A percentile compares a stretch with the other conserved stretches of the same genome.
Evolutionary conservation across 306 rosid species (phyloP).

Genomic region (Mimosa bimucronata): DNA sequence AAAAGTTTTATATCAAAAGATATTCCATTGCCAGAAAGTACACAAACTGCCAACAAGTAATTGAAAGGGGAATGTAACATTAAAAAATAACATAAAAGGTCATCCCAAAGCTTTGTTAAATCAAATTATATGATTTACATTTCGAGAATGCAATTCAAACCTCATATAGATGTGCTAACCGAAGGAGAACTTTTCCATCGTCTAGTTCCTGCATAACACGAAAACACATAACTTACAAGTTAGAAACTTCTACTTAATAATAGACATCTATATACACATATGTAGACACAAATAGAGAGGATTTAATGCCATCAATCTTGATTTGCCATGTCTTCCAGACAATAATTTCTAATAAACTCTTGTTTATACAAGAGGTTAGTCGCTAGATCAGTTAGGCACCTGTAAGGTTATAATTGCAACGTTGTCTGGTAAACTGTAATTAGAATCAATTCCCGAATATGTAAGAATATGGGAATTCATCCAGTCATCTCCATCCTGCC

Average conservation of each 20-base stretch:
- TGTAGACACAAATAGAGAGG: background rate
- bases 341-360: constrained; percentile 6
- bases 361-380: constrained; percentile 14
- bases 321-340: constrained; percentile 8
- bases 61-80: background rate
- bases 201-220: constrained; percentile 65
- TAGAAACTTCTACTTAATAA: constrained; percentile 16
- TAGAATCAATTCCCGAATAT: constrained; percentile 62
- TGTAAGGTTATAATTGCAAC: constrained; percentile 68
- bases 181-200: constrained; percentile 64
- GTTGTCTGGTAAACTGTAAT: constrained; percentile 70
- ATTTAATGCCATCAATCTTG: constrained; percentile 11
- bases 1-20: constrained; percentile 7
- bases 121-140: background rate
- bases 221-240: constrained; percentile 15
- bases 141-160: constrained; percentile 41
- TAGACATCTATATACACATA: background rate
- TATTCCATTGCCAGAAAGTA: background rate
- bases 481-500: constrained; percentile 74
- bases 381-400: constrained; percentile 45
- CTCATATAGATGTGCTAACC: constrained; percentile 84
- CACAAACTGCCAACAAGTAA: background rate
- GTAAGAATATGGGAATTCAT: constrained; percentile 55
- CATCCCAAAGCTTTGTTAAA: constrained; percentile 13
- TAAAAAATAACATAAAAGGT: background rate